Percentiles rank a stretch among this genome's conserved stretches.
phyloP scores from a whole-genome alignment of 2,329 filamentous ascomycete species.

The Hypoxylon sp. region DNA sequence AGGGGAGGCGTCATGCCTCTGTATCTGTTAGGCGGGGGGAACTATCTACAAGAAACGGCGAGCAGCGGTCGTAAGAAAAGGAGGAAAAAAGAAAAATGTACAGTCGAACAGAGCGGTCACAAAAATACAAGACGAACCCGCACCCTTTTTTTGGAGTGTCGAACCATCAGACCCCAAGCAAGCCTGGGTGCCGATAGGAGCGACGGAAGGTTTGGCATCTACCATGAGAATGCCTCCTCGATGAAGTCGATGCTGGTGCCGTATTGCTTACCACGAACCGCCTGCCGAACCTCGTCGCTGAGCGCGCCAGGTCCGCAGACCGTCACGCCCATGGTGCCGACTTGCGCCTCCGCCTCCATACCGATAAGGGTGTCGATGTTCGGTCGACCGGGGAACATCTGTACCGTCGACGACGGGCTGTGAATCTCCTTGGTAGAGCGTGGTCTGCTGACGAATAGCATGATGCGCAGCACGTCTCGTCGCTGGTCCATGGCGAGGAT shows the following conservation, averaged over 20 bases:
- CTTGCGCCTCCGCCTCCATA: slow-evolving; percentile 76
- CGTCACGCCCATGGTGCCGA: slow-evolving; percentile 76
- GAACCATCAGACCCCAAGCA: slow-evolving; percentile 7
- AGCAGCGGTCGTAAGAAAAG: slow-evolving; percentile 18
- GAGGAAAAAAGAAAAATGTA: slow-evolving; percentile 33
- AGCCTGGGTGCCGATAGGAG: background rate
- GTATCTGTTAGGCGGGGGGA: slow-evolving; percentile 20
- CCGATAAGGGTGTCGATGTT: slow-evolving; percentile 76
- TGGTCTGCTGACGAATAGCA: slow-evolving; percentile 79
- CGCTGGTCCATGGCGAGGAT: slow-evolving; percentile 78
- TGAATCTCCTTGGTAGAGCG: slow-evolving; percentile 82
- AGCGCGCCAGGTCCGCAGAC: slow-evolving; percentile 79
- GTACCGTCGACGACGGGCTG: slow-evolving; percentile 77
- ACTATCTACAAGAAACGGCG: slow-evolving; percentile 36
- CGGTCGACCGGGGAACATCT: slow-evolving; percentile 83
- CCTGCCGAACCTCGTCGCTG: slow-evolving; percentile 76
- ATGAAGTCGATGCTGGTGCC: slow-evolving; percentile 76
- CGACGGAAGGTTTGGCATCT: slow-evolving; percentile 32
- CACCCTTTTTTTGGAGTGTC: slow-evolving; percentile 13
- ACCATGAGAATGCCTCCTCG: slow-evolving; percentile 78
- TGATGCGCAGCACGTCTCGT: slow-evolving; percentile 76
- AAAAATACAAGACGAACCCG: slow-evolving; percentile 27
- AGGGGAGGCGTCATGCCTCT: slow-evolving; percentile 11
- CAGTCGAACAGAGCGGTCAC: slow-evolving; percentile 29
- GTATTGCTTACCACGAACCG: slow-evolving; percentile 70